Conservation (phyloP, 257 asterid genomes). For the Solanum acaule region DNA sequence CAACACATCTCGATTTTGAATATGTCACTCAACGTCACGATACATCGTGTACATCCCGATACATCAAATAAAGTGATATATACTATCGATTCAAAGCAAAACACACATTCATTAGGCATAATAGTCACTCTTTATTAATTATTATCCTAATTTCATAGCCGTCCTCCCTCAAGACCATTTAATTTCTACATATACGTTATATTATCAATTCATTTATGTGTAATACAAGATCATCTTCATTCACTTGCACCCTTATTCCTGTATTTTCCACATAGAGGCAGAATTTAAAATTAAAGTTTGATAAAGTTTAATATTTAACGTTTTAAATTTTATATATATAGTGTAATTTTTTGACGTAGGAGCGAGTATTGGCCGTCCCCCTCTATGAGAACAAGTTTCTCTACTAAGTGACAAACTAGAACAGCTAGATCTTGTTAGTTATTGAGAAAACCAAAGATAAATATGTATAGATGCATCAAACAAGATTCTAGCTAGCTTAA, state of each 20-base stretch:
- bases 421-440: not conserved
- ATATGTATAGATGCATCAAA: not conserved
- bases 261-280: not conserved
- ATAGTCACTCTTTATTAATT: not conserved
- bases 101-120: too few species aligned
- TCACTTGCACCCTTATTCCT: not conserved
- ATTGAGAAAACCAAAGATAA: not conserved
- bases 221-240: not conserved
- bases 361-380: not conserved
- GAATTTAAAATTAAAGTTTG: not conserved
- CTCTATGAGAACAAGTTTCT: not conserved
- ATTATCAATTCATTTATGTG: not conserved
- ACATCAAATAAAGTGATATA: not conserved
- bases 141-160: not conserved
- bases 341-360: too few species aligned
- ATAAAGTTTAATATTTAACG: not conserved
- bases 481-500: not conserved
- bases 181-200: not conserved
- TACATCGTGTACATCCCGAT: too few species aligned
- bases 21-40: too few species aligned
- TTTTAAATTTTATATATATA: not conserved
- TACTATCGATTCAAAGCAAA: too few species aligned
- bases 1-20: accelerated
- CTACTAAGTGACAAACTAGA: not conserved
- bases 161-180: not conserved